These are phyloP conservation scores for Sporothrix brasiliensis DNA, from an alignment of 2,329 filamentous ascomycete species.

Conservation along the genomic window DNA sequence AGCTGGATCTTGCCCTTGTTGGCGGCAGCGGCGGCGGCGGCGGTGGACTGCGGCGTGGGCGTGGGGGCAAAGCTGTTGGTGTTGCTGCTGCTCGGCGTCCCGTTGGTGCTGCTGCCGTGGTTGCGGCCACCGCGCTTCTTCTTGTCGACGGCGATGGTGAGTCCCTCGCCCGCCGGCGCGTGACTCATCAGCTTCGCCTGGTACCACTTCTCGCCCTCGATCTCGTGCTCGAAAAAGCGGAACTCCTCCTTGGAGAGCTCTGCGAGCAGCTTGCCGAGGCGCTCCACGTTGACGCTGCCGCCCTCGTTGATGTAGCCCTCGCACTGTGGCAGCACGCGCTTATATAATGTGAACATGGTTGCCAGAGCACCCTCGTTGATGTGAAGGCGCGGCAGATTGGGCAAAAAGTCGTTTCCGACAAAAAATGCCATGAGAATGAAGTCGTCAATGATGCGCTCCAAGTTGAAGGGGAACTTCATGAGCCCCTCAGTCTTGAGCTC, in stretches of 20 bases:
- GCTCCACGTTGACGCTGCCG: slow-evolving; percentile 84
- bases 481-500: slow-evolving; percentile 75
- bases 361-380: slow-evolving; percentile 98
- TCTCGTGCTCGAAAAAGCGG: slow-evolving; percentile 89
- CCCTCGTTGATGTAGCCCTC: slow-evolving; percentile 96
- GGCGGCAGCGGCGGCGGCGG: slow-evolving; percentile 43
- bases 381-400: slow-evolving; percentile 91
- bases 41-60: slow-evolving; percentile 8
- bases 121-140: slow-evolving; percentile 28
- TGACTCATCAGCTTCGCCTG: slow-evolving; percentile 72
- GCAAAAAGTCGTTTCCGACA: slow-evolving; percentile 98
- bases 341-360: slow-evolving; percentile 97
- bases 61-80: slow-evolving; percentile 28
- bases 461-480: slow-evolving; percentile 79
- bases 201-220: slow-evolving; percentile 88
- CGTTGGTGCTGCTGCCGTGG: slow-evolving; percentile 4
- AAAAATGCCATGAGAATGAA: slow-evolving; percentile 99
- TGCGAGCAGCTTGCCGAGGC: slow-evolving; percentile 75
- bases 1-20: slow-evolving; percentile 68
- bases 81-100: slow-evolving; percentile 41
- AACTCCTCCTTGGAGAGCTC: slow-evolving; percentile 88
- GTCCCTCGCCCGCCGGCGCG: slow-evolving; percentile 62
- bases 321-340: slow-evolving; percentile 80
- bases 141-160: slow-evolving; percentile 34
- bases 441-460: slow-evolving; percentile 97